phyloP scores from a whole-genome alignment of 2,329 filamentous ascomycete species.

The Ophiostoma sp. region DNA sequence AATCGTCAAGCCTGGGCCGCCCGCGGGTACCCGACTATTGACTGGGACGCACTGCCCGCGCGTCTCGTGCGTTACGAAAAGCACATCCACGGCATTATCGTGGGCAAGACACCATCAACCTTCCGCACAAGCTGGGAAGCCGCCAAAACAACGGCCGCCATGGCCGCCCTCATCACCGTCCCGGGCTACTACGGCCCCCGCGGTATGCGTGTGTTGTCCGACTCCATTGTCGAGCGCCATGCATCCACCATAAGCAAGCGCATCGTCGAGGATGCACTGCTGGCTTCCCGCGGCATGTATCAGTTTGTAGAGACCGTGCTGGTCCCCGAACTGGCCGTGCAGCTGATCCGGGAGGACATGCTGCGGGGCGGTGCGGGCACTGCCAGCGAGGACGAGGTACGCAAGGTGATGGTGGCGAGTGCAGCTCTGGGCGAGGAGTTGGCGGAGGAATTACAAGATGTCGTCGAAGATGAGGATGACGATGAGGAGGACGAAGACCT shows the following conservation, averaged over 20 bases:
- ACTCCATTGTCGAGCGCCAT: slow-evolving; percentile 64
- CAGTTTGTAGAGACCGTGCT: slow-evolving; percentile 73
- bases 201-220: slow-evolving; percentile 70
- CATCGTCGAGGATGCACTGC: slow-evolving; percentile 63
- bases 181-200: slow-evolving; percentile 83
- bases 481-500: slow-evolving; percentile 23
- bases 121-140: slow-evolving; percentile 56
- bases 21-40: slow-evolving; percentile 67
- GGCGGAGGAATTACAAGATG: slow-evolving; percentile 64
- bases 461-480: slow-evolving; percentile 41
- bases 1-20: slow-evolving; percentile 51
- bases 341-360: slow-evolving; percentile 60
- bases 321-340: slow-evolving; percentile 67
- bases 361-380: slow-evolving; percentile 25
- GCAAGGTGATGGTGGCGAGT: slow-evolving; percentile 64
- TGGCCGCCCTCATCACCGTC: slow-evolving; percentile 52
- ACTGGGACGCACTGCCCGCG: slow-evolving; percentile 63
- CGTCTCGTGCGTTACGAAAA: slow-evolving; percentile 60
- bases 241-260: slow-evolving; percentile 60
- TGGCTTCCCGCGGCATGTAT: slow-evolving; percentile 65
- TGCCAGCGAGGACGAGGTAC: slow-evolving; percentile 39
- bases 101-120: slow-evolving; percentile 55
- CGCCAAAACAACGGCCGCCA: not conserved
- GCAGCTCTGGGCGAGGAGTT: slow-evolving; percentile 65
- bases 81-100: slow-evolving; percentile 60